These are phyloP conservation scores for Lomentospora prolificans DNA, from an alignment of 2,329 filamentous ascomycete species.

Conservation along the genomic window DNA sequence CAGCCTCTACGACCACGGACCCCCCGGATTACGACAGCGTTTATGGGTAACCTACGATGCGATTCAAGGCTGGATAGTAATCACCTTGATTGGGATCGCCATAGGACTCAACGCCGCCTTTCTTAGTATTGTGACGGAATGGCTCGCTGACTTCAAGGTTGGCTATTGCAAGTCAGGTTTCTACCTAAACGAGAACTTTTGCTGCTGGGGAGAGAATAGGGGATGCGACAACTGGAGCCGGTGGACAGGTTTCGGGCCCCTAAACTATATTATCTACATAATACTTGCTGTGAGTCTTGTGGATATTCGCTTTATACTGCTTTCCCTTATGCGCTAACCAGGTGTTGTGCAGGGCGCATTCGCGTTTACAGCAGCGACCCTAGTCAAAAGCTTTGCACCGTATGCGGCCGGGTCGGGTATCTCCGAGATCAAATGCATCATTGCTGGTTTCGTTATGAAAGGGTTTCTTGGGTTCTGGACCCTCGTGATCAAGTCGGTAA, in stretches of 20 bases:
- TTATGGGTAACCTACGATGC: conserved; percentile 86
- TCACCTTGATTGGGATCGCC: conserved; percentile 83
- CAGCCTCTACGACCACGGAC: conserved; percentile 61
- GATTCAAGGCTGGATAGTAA: conserved; percentile 94
- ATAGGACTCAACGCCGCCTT: conserved; percentile 91
- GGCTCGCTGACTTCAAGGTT: conserved; percentile 89
- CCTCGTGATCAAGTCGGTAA: conserved; percentile 85
- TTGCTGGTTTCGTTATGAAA: conserved; percentile 98
- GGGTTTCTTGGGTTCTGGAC: conserved; percentile 91
- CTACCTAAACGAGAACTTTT: conserved; percentile 95
- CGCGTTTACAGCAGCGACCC: conserved; percentile 67
- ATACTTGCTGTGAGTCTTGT: conserved; percentile 67
- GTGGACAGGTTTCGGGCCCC: conserved; percentile 69
- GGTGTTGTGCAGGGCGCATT: conserved; percentile 52
- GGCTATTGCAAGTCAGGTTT: conserved; percentile 95
- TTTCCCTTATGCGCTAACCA: conserved; percentile 8
- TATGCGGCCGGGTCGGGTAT: conserved; percentile 96
- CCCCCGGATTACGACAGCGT: conserved; percentile 68
- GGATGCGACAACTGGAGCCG: conserved; percentile 80
- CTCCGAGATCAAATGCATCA: conserved; percentile 98
- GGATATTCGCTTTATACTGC: too few species aligned
- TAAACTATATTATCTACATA: conserved; percentile 86
- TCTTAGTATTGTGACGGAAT: conserved; percentile 92
- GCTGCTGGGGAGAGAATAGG: conserved; percentile 93
- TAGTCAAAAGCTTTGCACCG: conserved; percentile 87